Evolutionary conservation across 2,329 filamentous ascomycete species (phyloP), one percentile per base, ranked within the genome.

Genomic region (Exophiala spinifera): DNA sequence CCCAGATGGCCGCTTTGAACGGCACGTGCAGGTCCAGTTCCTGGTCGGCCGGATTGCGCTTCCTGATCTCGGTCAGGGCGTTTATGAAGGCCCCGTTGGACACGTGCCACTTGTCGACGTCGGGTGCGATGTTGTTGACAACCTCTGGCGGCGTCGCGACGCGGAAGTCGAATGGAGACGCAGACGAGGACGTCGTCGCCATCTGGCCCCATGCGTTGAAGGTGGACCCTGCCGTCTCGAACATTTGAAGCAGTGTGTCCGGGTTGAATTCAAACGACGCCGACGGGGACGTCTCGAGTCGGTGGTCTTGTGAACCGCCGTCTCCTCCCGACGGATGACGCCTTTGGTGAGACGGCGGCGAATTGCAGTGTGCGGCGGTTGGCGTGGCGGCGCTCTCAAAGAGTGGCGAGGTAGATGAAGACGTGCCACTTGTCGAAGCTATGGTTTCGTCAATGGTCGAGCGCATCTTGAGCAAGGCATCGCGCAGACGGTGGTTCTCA

Each of bases 81-180:
- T 21, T 37, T n/a, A 55, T 59, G 42, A 63, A 61, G 4, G 61
- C 61, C 10, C 57, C 56, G 46, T 63, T 59, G 4, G 61, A 63
- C 1, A 61, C 60, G 25, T 61, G 47, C 61, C 61, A 63, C 34
- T 63, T 63, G 19, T 58, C 56, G 19, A 56, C 43, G 43, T 63
- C 61, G 4, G 56, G 56, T 1, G 59, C 61, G 40, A 60, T 55
- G 4, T 46, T 55, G 4, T 46, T 49, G 25, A 54, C 25, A 3
- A 39, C 15, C 10, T 56, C 47, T 1, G 54, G 14, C 1, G 54
- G 14, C 11, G 46, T 17, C 11, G 55, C 56, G 31, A 61, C 49
- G 17, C 50, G 56, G 33, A 47, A 57, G 46, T 59, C 57, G 33
- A 61, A 57, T 1, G 55, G 61, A 3, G 61, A 63, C 3, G 59